Evolutionary conservation across 768 basidiomycete genomes (phyloP), one percentile per base, ranked within the genome.

Genomic region (Cytidiella melzeri): DNA sequence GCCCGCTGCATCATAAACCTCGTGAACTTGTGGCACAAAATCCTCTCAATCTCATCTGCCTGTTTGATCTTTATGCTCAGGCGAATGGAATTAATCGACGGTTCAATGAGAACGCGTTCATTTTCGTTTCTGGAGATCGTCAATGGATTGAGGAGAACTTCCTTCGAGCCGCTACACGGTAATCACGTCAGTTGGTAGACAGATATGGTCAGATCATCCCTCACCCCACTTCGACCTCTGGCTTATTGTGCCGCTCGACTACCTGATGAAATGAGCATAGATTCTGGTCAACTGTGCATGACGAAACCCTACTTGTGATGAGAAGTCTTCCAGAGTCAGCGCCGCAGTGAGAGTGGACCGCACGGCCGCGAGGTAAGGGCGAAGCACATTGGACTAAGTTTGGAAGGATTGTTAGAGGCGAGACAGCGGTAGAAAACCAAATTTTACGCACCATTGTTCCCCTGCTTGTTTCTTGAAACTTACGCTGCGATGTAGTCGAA

Each of bases 1-100:
- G 96, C 96, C 51, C 96, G 76, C 72, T 94, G 92, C 86, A 93
- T 97, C 92, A 98, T 88, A 73, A 99, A 99, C 46, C 96, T 78
- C 19, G 93, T 96, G 68, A 99, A 98, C 67, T 98, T 93, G 73
- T 97, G 91, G 64, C 94, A 96, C 34, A 99, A 73, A 59, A 98
- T 96, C 44, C 87, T 81, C 64, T 99, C 96, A 54, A 97, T 95
- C 72, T 99, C 96, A 68, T 99, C 96, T 27, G 96, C 93, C 66
- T 99, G 96, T 67, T 99, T 99, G 66, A 99, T 97, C 74, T 86
- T 92, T 71, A 99, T 98, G 68, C 88, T 92, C 51, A 99, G 75
- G 37, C 96, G 84, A 65, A 98, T 90, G 1, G 93, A 95, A 71
- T 99, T 99, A 70, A 98, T 82, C 2, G 92, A 93, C 2, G 96